Evolutionary conservation across 345 rosid genomes (phyloP), one percentile per base, ranked within the genome.

Genomic region (rapeseed (Brassica napus)): DNA sequence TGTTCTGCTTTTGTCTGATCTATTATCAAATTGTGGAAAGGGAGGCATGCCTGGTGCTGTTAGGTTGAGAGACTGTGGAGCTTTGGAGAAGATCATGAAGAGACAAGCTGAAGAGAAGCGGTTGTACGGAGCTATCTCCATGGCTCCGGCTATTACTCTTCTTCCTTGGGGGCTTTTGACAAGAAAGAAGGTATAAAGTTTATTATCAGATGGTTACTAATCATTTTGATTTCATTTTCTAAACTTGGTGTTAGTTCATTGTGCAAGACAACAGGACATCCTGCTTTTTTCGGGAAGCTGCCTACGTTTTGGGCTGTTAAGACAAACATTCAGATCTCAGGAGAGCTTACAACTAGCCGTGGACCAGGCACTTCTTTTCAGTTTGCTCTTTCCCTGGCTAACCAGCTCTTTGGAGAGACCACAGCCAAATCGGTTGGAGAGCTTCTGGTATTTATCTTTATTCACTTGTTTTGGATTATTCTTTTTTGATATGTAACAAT

Each of bases 1-100:
- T 63, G 30, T 75, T 24, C 58, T 71, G 15, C 26, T 26, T 47
- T 65, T 55, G 59, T n/a, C 15, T 60, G 15, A 60, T 60, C 2
- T 30, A 15, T 44, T 44, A 37, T 9, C 11, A n/a, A 71, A 37
- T 39, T 75, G 44, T 74, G 34, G 16, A 54, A 77, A 92, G 98
- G 98, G 98, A 80, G 98, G 98, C 62, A 94, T 94, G 98, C 98
- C 97, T 61, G 98, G 98, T 35, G 85, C 98, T 37, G 97, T 85
- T 16, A 86, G 92, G 70, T 84, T 94, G 75, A 91, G 97, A 85
- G 98, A 94, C 65, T 87, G 89, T 76, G 83, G 85, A 74, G 75
- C 82, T 79, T 91, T 94, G 6, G 88, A 83, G 78, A 65, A 79
- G 80, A 92, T 94, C 60, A 86, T 86, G 60, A 89, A 87, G 85